These are phyloP conservation scores for Dactylonectria macrodidyma DNA, from an alignment of 2,329 filamentous ascomycete species.

Conservation along the genomic window DNA sequence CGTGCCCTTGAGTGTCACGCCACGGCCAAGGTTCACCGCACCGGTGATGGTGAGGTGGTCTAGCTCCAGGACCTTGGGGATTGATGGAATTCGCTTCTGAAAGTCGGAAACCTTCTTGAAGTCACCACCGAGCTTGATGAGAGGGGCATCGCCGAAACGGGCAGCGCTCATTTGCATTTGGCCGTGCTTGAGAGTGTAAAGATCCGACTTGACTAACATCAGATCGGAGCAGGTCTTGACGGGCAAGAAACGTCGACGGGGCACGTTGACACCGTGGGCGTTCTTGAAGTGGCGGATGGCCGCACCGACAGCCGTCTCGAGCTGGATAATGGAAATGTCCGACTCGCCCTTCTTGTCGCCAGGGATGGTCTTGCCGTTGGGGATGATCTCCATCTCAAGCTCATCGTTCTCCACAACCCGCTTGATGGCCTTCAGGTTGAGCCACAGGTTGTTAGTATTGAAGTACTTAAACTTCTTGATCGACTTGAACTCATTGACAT, in stretches of 20 bases:
- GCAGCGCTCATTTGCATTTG: slow-evolving; percentile 97
- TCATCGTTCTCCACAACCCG: slow-evolving; percentile 98
- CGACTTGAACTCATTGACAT: slow-evolving; percentile 99
- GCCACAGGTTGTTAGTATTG: slow-evolving; percentile 99
- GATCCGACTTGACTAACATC: slow-evolving; percentile 99
- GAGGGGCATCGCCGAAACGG: slow-evolving; percentile 94
- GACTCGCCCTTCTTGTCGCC: slow-evolving; percentile 99
- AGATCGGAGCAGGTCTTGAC: slow-evolving; percentile 99
- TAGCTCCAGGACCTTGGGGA: slow-evolving; percentile 91
- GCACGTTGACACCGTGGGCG: slow-evolving; percentile 98
- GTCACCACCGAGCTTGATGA: slow-evolving; percentile 98
- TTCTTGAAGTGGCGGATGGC: slow-evolving; percentile 99
- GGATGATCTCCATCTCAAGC: slow-evolving; percentile 99
- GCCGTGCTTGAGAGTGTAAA: slow-evolving; percentile 98
- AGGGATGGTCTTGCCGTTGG: slow-evolving; percentile 98
- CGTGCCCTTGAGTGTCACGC: slow-evolving; percentile 96
- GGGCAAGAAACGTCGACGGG: slow-evolving; percentile 96
- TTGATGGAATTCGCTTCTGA: slow-evolving; percentile 88
- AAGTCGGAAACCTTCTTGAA: slow-evolving; percentile 99
- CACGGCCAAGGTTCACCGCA: slow-evolving; percentile 95
- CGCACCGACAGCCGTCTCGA: slow-evolving; percentile 98
- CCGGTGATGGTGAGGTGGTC: slow-evolving; percentile 98
- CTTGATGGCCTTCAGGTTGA: slow-evolving; percentile 98
- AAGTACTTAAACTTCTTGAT: slow-evolving; percentile 99
- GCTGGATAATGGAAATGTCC: slow-evolving; percentile 96